Percentiles rank a stretch among this genome's conserved stretches.
Conservation (phyloP, 2,329 filamentous ascomycete genomes). For the Ceratocystis smalleyi region DNA sequence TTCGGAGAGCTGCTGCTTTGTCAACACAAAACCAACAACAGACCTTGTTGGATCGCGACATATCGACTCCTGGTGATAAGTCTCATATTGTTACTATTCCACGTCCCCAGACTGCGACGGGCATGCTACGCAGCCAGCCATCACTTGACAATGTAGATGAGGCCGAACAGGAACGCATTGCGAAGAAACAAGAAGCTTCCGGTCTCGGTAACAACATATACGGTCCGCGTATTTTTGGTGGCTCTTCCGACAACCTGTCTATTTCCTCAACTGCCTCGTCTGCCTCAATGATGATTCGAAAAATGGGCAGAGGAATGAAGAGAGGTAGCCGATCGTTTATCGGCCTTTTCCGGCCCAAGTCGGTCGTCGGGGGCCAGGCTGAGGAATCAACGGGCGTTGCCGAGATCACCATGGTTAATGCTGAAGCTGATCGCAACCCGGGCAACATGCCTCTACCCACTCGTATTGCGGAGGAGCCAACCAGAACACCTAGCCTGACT, state of each 20-base stretch:
- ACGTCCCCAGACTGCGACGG: conserved; percentile 13
- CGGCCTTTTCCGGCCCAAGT: conserved; percentile 89
- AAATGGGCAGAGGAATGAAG: conserved; percentile 99
- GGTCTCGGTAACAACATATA: conserved; percentile 92
- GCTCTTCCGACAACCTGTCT: conserved; percentile 88
- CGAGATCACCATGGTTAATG: conserved; percentile 88
- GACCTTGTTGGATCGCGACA: not conserved
- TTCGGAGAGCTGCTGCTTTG: conserved; percentile 57
- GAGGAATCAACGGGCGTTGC: conserved; percentile 42
- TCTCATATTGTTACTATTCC: conserved; percentile 20
- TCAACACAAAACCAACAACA: conserved; percentile 29
- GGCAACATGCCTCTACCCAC: conserved; percentile 27
- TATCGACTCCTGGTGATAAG: conserved; percentile 22
- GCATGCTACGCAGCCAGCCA: conserved; percentile 52
- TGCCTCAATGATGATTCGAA: conserved; percentile 84
- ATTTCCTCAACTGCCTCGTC: conserved; percentile 83
- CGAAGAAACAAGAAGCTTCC: conserved; percentile 76
- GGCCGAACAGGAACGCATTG: conserved; percentile 81
- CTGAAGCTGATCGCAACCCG: conserved; percentile 76
- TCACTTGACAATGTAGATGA: conserved; percentile 51
- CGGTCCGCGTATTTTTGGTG: conserved; percentile 68
- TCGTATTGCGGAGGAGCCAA: conserved; percentile 36
- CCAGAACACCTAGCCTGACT: conserved; percentile 52
- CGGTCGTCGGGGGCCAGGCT: conserved; percentile 61
- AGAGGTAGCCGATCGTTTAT: conserved; percentile 81